Base-by-base conservation (phyloP, 2,329 filamentous ascomycete species). In the Xylariaceae sp. region DNA sequence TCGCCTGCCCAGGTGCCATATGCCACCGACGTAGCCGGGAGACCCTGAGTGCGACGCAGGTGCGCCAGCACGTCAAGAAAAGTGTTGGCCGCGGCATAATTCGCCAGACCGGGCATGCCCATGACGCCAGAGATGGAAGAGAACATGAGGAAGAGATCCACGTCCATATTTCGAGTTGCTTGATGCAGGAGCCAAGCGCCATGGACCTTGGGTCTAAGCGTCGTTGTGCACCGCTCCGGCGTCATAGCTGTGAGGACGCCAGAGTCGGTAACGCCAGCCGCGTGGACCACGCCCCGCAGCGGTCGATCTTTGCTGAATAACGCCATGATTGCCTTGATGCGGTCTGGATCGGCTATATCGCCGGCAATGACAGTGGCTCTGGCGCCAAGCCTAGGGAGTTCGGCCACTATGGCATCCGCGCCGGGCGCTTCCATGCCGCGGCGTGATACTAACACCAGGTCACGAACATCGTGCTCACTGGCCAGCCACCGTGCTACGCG, bases 231-330 rank as follows among this genome's bases (percentile, higher is more conserved):
- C 11, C 58, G 44, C 50, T 66, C 52, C 9, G 63, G 58, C 16
- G 66, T 69, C 63, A 70, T 55, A 45, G 64, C n/a, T 6, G 53
- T 49, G 13, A 70, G 60, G 26, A 66, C 51, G 8, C 68, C 67
- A 8, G 60, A 57, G 54, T 69, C 64, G 8, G 46, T 27, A 13
- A 64, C 57, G 10, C 67, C 67, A 18, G 67, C 67, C 5, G 65
- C 66, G 43, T 70, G 68, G 23, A 70, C 43, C 11, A 70, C 57
- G 20, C 66, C 68, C 16, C 68, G 59, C 36, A 70, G 50, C n/a
- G 68, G 67, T 15, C 65, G 59, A n/a, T 63, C 55, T 16, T 50
- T 44, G 32, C 18, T 55, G 44, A 68, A 67, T 15, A 53, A 29
- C 37, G 40, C 44, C 57, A 68, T 64, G 18, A 67, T 46, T 13